A percentile compares a stretch with the other conserved stretches of the same genome.
Conservation (phyloP, 306 rosid species). For the Purshia tridentata region DNA sequence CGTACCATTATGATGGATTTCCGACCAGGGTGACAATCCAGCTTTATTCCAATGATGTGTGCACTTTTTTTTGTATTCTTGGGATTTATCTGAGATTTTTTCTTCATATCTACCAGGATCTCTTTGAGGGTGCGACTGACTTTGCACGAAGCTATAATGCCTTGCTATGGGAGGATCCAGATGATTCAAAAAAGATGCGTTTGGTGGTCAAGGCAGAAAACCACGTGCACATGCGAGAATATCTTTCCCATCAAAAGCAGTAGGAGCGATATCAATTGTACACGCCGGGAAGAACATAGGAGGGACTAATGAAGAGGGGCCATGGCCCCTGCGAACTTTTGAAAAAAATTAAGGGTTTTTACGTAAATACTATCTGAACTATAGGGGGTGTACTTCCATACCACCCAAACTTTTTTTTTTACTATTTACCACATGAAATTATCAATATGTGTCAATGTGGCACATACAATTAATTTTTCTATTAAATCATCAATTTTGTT, state of each 20-base stretch:
- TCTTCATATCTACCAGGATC: constrained; percentile 53
- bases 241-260: constrained; percentile 73
- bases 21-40: constrained; percentile 70
- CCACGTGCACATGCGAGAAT: constrained; percentile 63
- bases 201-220: constrained; percentile 75
- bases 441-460: too few species aligned
- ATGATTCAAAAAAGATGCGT: constrained; percentile 77
- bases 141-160: constrained; percentile 80
- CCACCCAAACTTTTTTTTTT: too few species aligned
- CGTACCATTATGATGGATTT: constrained; percentile 76
- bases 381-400: too few species aligned
- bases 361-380: too few species aligned
- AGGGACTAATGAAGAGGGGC: too few species aligned
- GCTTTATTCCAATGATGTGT: constrained; percentile 8
- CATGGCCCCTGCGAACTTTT: too few species aligned
- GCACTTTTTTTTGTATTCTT: background rate
- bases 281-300: too few species aligned
- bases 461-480: too few species aligned
- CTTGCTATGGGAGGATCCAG: constrained; percentile 85
- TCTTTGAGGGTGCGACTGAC: constrained; percentile 85
- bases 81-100: constrained; percentile 11
- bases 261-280: background rate
- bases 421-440: too few species aligned
- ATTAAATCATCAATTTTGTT: too few species aligned
- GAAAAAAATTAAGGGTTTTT: too few species aligned